Conservation (phyloP, 148 eudicot genomes). For the Tetragonia tetragonoides region DNA sequence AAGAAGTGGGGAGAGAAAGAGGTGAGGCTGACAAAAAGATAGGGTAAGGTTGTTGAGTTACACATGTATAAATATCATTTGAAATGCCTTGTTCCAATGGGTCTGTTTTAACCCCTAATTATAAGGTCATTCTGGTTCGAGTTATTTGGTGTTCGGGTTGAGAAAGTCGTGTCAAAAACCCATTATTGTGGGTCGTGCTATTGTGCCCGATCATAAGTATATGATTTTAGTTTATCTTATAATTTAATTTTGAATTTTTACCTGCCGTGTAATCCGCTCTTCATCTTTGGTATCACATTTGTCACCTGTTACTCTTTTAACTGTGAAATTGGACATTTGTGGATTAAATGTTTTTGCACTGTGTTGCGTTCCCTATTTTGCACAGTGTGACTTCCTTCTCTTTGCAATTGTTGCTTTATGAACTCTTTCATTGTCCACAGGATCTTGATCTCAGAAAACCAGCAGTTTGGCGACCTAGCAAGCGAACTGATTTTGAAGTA, state of each 20-base stretch:
- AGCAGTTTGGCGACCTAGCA: conserved; percentile 51
- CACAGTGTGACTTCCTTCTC: neutral
- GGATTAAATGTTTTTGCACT: neutral
- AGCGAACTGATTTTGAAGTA: conserved; percentile 61
- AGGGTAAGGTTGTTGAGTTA: too few species aligned
- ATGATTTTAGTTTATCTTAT: neutral
- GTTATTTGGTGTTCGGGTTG: too few species aligned
- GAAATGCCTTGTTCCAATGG: too few species aligned
- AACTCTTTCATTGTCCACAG: conserved; percentile 29
- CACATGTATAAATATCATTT: too few species aligned
- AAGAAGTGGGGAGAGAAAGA: too few species aligned
- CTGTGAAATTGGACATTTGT: neutral
- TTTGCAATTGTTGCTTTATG: neutral
- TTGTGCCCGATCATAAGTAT: too few species aligned
- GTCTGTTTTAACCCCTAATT: too few species aligned
- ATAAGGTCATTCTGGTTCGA: too few species aligned
- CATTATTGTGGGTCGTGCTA: too few species aligned
- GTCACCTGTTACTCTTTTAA: too few species aligned
- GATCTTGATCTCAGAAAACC: conserved; percentile 81
- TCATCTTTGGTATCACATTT: neutral
- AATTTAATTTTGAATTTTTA: neutral
- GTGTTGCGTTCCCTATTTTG: neutral
- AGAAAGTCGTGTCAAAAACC: too few species aligned
- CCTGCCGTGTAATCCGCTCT: neutral
- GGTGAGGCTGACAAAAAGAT: too few species aligned